A percentile compares a stretch with the other conserved stretches of the same genome.
Evolutionary conservation across 768 basidiomycete genomes (phyloP).

Genomic region (Leccinellum albellum): DNA sequence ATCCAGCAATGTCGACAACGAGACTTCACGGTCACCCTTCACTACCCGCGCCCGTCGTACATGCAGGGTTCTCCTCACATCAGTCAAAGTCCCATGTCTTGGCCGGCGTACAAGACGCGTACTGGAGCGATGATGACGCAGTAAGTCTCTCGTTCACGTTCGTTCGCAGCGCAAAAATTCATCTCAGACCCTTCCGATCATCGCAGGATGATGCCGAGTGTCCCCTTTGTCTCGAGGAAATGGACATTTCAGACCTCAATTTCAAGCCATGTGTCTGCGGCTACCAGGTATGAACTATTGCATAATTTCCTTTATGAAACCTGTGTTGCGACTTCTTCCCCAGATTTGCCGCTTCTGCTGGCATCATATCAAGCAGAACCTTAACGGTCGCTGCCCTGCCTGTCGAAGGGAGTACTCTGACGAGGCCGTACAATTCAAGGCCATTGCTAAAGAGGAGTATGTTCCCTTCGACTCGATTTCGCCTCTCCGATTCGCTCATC

Average conservation of each 20-base stretch:
- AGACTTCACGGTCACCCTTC: conserved; percentile 60
- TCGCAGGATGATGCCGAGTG: conserved; percentile 94
- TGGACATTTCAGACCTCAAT: conserved; percentile 98
- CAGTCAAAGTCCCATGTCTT: conserved; percentile 84
- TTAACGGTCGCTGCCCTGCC: conserved; percentile 95
- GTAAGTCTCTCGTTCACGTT: conserved; percentile 38
- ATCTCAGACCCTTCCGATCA: conserved; percentile 18
- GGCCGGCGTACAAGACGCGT: conserved; percentile 92
- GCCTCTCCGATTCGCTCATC: conserved; percentile 13
- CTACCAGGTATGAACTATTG: conserved; percentile 67
- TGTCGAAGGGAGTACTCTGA: conserved; percentile 92
- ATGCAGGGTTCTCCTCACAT: conserved; percentile 63
- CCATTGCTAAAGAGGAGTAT: conserved; percentile 93
- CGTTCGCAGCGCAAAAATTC: conserved; percentile 8
- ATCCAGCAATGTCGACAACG: conserved; percentile 43
- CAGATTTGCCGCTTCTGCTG: conserved; percentile 99
- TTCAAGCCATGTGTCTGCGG: conserved; percentile 99
- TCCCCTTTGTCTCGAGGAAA: conserved; percentile 96
- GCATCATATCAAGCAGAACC: conserved; percentile 95
- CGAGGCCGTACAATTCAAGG: conserved; percentile 90
- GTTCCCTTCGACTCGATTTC: conserved; percentile 31
- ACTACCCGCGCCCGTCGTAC: conserved; percentile 70
- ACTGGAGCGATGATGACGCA: conserved; percentile 91
- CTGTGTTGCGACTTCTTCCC: conserved; percentile 8
- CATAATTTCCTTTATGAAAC: conserved; percentile 17